Evolutionary conservation across 768 basidiomycete species (phyloP), one percentile per base, ranked within the genome.

Genomic region (Boletus rubescentipes): DNA sequence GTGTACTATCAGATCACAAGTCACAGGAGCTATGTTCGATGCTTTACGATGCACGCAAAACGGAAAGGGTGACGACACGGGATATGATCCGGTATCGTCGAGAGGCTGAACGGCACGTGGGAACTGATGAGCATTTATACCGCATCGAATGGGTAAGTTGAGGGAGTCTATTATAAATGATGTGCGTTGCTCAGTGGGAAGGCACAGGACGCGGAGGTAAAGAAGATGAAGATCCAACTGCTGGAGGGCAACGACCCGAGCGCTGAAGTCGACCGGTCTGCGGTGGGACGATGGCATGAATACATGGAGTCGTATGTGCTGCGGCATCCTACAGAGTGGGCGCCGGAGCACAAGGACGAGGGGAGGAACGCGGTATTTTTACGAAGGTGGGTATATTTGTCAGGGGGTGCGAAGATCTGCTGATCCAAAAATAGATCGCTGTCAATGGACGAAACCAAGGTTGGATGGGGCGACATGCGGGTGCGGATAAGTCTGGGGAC

Each of bases 11-110:
- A 31, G 96, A 98, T 67, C 78, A 81, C 74, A 91, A 88, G 68
- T 91, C 89, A 53, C 91, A 91, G 67, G 94, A 96, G 63, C 73
- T 97, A 31, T 87, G 89, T 83, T 77, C 80, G 29, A 72, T 94
- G 47, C 75, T 96, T 38, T 84, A 88, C 64, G 77, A 77, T 50
- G 82, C 83, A 46, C 84, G 90, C 57, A 72, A 61, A 49, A 72
- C 74, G 6, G 83, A 80, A 38, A 72, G 64, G 45, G 70, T 84
- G 46, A 81, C 80, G 29, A 79, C 79, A 50, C 83, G 84, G 53
- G 87, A 89, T 61, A 76, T 86, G 53, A 82, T 91, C 56, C 80
- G 84, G 55, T 92, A 92, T 74, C 83, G 90, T 46, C 78, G 89
- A 58, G 86, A 86, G 69, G 90, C 89, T 21, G 90, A 93, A 67